Evolutionary conservation across 2,329 filamentous ascomycete species (phyloP).

Genomic region (Trichoderma gracile): DNA sequence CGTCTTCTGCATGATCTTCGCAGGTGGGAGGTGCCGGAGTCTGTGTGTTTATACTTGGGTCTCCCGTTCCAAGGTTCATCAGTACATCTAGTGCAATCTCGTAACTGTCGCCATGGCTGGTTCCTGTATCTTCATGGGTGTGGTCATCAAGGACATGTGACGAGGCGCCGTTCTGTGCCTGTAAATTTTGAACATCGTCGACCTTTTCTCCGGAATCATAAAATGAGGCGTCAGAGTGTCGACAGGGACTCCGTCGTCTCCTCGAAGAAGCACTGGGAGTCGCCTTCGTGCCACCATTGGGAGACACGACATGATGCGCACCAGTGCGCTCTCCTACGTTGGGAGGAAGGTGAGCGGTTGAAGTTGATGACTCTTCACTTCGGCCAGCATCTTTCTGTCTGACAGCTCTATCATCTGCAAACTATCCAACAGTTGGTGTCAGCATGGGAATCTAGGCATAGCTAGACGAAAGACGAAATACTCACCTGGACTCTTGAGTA

Average conservation of each 20-base stretch:
- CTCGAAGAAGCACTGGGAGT: background rate
- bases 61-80: conserved; percentile 8
- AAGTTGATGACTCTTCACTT: background rate
- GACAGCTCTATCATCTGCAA: background rate
- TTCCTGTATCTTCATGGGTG: background rate
- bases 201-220: background rate
- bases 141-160: background rate
- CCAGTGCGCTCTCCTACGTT: background rate
- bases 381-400: background rate
- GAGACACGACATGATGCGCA: background rate
- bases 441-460: background rate
- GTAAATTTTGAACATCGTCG: background rate
- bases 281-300: background rate
- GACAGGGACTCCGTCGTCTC: background rate
- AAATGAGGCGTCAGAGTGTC: background rate
- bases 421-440: background rate
- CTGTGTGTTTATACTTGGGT: background rate
- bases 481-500: conserved; percentile 3
- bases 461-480: background rate
- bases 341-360: background rate
- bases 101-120: background rate
- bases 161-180: background rate
- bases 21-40: background rate
- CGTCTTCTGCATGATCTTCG: background rate
- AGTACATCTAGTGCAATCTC: conserved; percentile 3